Base-by-base conservation (phyloP, 192 early-diverging fungal genomes). In the Mortierella antarctica region DNA sequence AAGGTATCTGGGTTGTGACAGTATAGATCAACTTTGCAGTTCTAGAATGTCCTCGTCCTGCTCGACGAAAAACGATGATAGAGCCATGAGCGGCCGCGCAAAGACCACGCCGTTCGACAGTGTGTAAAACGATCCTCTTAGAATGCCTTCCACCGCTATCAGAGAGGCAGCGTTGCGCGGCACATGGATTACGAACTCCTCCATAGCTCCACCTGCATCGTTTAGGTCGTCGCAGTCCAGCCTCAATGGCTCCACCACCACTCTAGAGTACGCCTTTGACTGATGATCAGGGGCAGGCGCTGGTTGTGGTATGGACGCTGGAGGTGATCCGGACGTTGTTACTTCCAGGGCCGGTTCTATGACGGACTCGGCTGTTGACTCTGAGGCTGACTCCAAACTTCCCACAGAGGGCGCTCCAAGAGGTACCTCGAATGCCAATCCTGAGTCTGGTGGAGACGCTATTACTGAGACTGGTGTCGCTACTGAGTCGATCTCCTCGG, bases 111-210 rank as follows among this genome's bases (percentile, higher is more conserved):
- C 63, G 41, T 65, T 79, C 12, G 68, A 66, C 8, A 79, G 75
- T 0, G 50, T 65, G 20, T 56, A 79, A 46, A 79, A 79, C 57
- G 62, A 67, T 1, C 75, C 75, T 47, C 63, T 57, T 5, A 79
- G 14, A 7, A 79, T 51, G 7, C 47, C 67, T 20, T 58, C 69
- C 7, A 20, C 10, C 9, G 55, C 12, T 20, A 79, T 23, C 6
- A 67, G 47, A 6, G 41, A 17, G 15, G 75, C 75, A 17, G 58
- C 45, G 0, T 66, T 64, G 4, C 12, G 23, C 13, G 57, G 12
- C 31, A 79, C 14, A 49, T 44, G 40, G 12, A 79, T 56, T 2
- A 53, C 45, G 15, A 23, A 53, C 9, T 49, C 50, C n/a, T 62
- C 21, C 23, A 21, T 17, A 1, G 59, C 14, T 6, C 7, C 11